Base-by-base conservation (phyloP, 257 asterid species). In the Mentha longifolia region DNA sequence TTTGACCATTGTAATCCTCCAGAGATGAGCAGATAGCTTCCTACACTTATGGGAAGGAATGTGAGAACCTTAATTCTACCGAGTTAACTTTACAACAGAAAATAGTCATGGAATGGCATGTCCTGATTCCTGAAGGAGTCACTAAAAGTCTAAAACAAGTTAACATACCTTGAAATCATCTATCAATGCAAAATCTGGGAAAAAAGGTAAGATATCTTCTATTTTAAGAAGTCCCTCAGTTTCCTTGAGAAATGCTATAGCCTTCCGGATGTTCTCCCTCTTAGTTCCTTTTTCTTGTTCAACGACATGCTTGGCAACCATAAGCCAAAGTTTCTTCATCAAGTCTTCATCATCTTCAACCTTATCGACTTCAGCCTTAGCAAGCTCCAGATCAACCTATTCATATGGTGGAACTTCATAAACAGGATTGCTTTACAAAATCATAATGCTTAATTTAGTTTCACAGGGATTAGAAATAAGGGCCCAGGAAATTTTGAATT, bases 301-400 rank as follows among this genome's bases (percentile, higher is more conserved):
- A 74, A 95, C 82, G 76, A 92, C 99, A 85, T 95, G 97, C 77
- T 92, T 95, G 71, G 99, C 99, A 79, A 92, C 89, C 97, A 92
- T 89, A 52, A 92, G 96, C 99, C 99, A 95, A 50, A 95, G 92
- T 75, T 95, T 95, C 82, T 95, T 95, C 83, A 97, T 83, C 75
- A 92, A 78, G 78, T 94, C 99, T 76, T 89, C 98, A 71, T 94
- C 99, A 83, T 95, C 99, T 83, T 95, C 99, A 67, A 95, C 98
- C 78, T 89, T 95, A 82, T 95, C 98, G 43, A 98, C 98, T 85
- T 95, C 99, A 61, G 99, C 99, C 99, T 86, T 95, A 16, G 99
- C 99, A 64, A 95, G 94, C 86, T 92, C 99, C 30, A 89, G 91
- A 86, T 95, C 98, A 59, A 95, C 97, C 99, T 94, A 65, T 50